Evolutionary conservation across 2,329 filamentous ascomycete genomes (phyloP).

Genomic region (Aspergillus sp.): DNA sequence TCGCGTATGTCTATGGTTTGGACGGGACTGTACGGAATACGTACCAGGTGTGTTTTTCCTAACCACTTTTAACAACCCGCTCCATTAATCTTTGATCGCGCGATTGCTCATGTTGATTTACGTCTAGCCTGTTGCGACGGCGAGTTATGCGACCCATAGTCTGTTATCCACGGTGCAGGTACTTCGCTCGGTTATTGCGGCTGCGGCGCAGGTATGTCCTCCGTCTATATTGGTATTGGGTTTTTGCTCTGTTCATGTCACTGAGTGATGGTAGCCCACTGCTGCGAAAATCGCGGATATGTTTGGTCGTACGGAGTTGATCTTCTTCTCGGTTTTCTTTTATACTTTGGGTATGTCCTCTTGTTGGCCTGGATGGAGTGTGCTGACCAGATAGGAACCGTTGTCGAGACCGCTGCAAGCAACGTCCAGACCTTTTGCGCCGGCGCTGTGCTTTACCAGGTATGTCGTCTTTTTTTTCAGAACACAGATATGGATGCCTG

Average conservation of each 20-base stretch:
- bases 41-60: conserved; percentile 42
- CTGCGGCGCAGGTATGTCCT: conserved; percentile 50
- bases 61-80: background rate
- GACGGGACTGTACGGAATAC: conserved; percentile 56
- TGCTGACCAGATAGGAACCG: conserved; percentile 41
- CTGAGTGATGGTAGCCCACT: conserved; percentile 45
- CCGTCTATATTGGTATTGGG: background rate
- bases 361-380: background rate
- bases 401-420: conserved; percentile 55
- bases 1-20: conserved; percentile 64
- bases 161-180: conserved; percentile 60
- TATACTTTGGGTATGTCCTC: conserved; percentile 48
- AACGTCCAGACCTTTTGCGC: conserved; percentile 55
- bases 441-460: conserved; percentile 60
- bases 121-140: conserved; percentile 52
- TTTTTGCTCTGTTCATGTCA: background rate
- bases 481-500: background rate
- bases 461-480: conserved; percentile 6
- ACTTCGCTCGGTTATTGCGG: conserved; percentile 59
- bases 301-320: conserved; percentile 61
- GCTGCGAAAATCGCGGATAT: conserved; percentile 64
- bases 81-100: too few species aligned
- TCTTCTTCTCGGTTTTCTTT: conserved; percentile 56
- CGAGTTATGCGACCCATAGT: conserved; percentile 54
- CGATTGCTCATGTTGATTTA: background rate